Base-by-base conservation (phyloP, 768 basidiomycete genomes). In the Russula earlei region DNA sequence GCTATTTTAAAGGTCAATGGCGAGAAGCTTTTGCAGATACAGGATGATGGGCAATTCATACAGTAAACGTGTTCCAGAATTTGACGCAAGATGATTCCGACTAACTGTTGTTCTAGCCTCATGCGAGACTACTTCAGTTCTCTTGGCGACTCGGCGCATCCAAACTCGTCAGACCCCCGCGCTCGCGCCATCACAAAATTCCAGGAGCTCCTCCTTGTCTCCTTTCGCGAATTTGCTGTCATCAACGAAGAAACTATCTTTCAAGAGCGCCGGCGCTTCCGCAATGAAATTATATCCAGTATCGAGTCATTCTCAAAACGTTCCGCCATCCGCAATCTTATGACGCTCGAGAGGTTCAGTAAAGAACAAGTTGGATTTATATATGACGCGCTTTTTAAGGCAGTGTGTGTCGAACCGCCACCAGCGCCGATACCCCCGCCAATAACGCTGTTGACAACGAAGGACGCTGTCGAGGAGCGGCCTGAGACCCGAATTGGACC, bases 1-100 rank as follows among this genome's bases (percentile, higher is more conserved):
- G 96, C 96, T 14, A 95, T 98, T 38, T 79, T 99, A 48, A 98
- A 98, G 72, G 94, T 98, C 68, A 99, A 99, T 60, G 93, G 94
- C 1, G 91, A 95, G 61, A 83, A 87, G 56, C 73, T 99, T 17
- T 75, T 99, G 12, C 81, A 93, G 65, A 85, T 96, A 20, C 93
- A 96, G 62, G 96, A 99, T 67, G 96, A 99, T 62, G 96, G 96
- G 6, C 86, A 86, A 48, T 98, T 99, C 72, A 84, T 98, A 69
- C 90, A 89, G 92, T 93, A 48, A 67, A 31, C 44, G 19, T 25
- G 10, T n/a, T 29, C 51, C 11, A 36, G 31, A 34, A 19, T 11
- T 12, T 34, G 34, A 29, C 9, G 14, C 8, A 15, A 2, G 25
- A 11, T 1, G 3, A 40, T 50, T 41, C 36, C 24, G 51, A 54